Evolutionary conservation across 495 filamentous ascomycete species (phyloP).

Genomic region (Podospora bellae-mahoneyi): DNA sequence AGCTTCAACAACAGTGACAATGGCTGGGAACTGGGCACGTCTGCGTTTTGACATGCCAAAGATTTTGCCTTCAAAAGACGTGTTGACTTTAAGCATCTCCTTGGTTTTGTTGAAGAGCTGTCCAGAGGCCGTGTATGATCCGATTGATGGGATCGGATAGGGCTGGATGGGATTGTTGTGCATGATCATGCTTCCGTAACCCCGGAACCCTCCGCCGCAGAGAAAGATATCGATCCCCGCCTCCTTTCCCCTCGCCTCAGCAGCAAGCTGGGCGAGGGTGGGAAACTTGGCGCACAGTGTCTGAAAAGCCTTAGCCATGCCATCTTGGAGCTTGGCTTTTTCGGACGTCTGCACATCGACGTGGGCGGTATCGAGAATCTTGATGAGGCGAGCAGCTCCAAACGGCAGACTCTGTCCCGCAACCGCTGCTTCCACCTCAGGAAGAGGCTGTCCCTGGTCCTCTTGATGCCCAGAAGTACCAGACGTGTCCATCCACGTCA

Average conservation of each 20-base stretch:
- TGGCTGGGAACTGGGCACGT: slow-evolving; percentile 76
- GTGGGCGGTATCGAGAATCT: slow-evolving; percentile 48
- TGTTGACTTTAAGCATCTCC: slow-evolving; percentile 54
- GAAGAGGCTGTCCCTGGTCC: slow-evolving; percentile 46
- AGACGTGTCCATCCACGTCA: slow-evolving; percentile 71
- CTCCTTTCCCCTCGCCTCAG: slow-evolving; percentile 41
- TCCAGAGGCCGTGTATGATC: slow-evolving; percentile 67
- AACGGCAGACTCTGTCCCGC: slow-evolving; percentile 65
- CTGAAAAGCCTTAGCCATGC: slow-evolving; percentile 62
- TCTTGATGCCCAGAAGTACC: slow-evolving; percentile 18
- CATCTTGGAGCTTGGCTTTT: slow-evolving; percentile 53
- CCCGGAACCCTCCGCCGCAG: slow-evolving; percentile 86
- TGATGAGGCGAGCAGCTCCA: slow-evolving; percentile 78
- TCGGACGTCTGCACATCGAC: slow-evolving; percentile 46
- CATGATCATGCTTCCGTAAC: slow-evolving; percentile 85
- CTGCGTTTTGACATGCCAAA: slow-evolving; percentile 83
- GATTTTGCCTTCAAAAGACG: slow-evolving; percentile 55
- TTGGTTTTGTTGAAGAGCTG: slow-evolving; percentile 60
- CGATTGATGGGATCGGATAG: slow-evolving; percentile 84
- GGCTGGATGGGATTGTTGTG: slow-evolving; percentile 60
- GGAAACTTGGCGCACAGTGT: slow-evolving; percentile 55
- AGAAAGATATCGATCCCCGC: slow-evolving; percentile 72
- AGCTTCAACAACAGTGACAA: slow-evolving; percentile 71
- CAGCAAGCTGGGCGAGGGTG: slow-evolving; percentile 46
- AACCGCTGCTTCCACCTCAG: slow-evolving; percentile 47